Evolutionary conservation across 2,329 filamentous ascomycete species (phyloP).

Genomic region (Botrytis squamosa): DNA sequence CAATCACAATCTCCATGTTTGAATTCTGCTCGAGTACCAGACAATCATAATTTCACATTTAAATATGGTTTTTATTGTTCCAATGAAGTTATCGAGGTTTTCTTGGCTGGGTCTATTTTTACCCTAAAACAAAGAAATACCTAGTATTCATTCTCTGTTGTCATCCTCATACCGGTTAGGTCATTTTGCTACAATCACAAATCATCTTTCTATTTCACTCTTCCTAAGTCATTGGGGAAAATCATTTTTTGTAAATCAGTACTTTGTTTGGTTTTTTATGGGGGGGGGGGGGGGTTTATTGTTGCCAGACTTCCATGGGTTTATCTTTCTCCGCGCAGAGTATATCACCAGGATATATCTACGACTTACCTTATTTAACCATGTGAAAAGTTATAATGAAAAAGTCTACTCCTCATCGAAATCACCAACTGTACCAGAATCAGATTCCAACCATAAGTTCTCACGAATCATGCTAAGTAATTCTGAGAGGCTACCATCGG

Average conservation of each 20-base stretch:
- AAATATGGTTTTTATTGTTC: neutral
- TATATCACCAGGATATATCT: neutral
- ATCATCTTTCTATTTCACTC: neutral
- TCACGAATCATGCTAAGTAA: neutral
- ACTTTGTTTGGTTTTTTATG: neutral
- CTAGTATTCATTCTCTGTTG: neutral
- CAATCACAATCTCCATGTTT: neutral
- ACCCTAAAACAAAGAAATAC: neutral
- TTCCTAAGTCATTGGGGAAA: neutral
- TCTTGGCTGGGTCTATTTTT: neutral
- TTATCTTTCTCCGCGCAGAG: neutral
- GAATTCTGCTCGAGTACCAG: neutral
- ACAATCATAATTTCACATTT: neutral
- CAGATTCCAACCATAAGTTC: neutral
- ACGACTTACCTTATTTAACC: neutral
- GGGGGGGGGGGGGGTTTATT: neutral
- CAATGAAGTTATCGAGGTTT: neutral
- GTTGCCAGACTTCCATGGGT: neutral
- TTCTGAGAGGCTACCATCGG: neutral
- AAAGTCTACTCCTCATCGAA: neutral
- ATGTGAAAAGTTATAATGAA: neutral
- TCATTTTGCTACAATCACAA: neutral
- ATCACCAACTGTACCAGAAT: neutral
- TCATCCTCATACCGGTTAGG: neutral
- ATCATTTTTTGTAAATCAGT: neutral